Base-by-base conservation (phyloP, 1,284 basidiomycete species). In the Tilletiaria anomala region DNA sequence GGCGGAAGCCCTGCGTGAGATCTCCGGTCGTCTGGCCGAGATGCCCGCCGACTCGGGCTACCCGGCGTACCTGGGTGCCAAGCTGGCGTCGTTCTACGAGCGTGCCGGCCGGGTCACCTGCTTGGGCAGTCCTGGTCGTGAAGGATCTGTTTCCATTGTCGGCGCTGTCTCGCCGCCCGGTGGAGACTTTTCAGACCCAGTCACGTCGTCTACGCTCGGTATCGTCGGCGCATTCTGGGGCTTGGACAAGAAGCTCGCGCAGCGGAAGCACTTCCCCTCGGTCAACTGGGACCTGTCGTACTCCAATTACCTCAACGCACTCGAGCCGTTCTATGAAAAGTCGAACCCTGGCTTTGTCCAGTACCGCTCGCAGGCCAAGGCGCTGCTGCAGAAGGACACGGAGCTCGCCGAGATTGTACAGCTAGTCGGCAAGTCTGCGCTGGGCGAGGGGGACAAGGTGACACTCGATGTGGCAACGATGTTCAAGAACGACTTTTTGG, bases 211-310 rank as follows among this genome's bases (percentile, higher is more conserved):
- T 26, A 99, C 93, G 2, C 82, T 99, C 41, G 79, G 87, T 75
- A 99, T 99, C 62, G 93, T 97, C 17, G 93, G 96, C 68, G 93
- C 96, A 54, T 99, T 99, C 76, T 60, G 56, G 56, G 56, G 56
- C 49, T 48, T 58, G 21, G 83, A 86, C 71, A 88, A 88, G 77
- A 89, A 89, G 68, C 79, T 97, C 44, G 89, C 89, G 2, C 89
- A 97, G 69, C 79, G 91, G 54, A 96, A 91, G 69, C 86, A 96
- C 68, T 96, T 96, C 76, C 89, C 89, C 2, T 93, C 87, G 21
- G 91, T 99, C 68, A 96, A 97, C 73, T 97, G 93, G 91, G 91
- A 83, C 61, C 73, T 91, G 16, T 97, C 93, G 5, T 97, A 97
- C 71, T 97, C 91, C 42, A 97, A 97, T 70, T 97, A 97, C 72